phyloP scores from a whole-genome alignment of 805 yeast genomes.

The Saccharomyces paradoxus region DNA sequence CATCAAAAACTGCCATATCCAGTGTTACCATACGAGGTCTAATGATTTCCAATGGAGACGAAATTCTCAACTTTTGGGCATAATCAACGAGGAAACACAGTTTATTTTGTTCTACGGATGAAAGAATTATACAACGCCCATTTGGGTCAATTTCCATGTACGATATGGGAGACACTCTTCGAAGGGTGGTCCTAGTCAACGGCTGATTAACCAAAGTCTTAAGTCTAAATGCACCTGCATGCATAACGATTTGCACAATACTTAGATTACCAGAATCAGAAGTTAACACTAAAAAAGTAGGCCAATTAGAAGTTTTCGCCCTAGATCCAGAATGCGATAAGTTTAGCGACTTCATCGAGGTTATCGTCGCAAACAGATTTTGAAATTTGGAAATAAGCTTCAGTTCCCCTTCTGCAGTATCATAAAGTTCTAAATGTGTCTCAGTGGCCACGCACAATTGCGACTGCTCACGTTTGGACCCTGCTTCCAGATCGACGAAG shows the following conservation, averaged over 20 bases:
- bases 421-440: constrained; percentile 28
- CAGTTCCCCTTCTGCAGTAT: constrained; percentile 50
- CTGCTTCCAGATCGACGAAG: constrained; percentile 40
- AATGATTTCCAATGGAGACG: constrained; percentile 69
- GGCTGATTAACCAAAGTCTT: constrained; percentile 53
- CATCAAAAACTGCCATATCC: constrained; percentile 53
- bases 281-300: constrained; percentile 47
- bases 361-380: neutral
- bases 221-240: constrained; percentile 33
- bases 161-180: constrained; percentile 70
- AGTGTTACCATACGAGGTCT: constrained; percentile 46
- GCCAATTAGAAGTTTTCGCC: constrained; percentile 20
- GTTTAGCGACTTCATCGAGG: neutral
- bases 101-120: constrained; percentile 68
- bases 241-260: constrained; percentile 20
- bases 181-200: constrained; percentile 62
- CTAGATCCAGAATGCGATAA: neutral
- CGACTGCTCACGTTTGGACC: constrained; percentile 5
- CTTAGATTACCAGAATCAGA: constrained; percentile 74
- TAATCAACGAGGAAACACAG: constrained; percentile 57
- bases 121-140: constrained; percentile 59
- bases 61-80: constrained; percentile 40
- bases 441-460: constrained; percentile 30
- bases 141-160: constrained; percentile 62
- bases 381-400: constrained; percentile 4